phyloP scores from a whole-genome alignment of 2,329 filamentous ascomycete genomes.

The Sarocladiaceae sp. region DNA sequence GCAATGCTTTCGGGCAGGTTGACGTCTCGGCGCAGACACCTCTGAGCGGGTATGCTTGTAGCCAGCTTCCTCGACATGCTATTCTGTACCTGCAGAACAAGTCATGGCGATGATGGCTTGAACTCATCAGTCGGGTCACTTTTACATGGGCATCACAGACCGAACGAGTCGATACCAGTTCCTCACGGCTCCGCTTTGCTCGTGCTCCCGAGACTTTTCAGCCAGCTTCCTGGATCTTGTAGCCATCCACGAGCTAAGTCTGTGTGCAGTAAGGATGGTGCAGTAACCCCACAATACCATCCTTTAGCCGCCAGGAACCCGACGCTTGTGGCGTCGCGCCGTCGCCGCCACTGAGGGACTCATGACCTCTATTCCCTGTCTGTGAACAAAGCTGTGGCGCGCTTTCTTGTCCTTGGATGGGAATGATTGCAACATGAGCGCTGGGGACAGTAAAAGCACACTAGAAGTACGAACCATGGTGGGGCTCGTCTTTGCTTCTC shows the following conservation, averaged over 20 bases:
- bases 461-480: neutral
- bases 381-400: conserved; percentile 3
- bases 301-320: conserved; percentile 10
- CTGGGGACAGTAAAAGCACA: neutral
- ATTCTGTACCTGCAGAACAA: too few species aligned
- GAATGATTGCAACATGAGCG: neutral
- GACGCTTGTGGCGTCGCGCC: conserved; percentile 9
- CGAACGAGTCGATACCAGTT: neutral
- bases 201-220: conserved; percentile 2
- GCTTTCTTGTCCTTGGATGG: neutral
- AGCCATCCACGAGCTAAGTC: neutral
- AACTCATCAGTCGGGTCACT: too few species aligned
- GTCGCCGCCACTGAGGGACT: neutral
- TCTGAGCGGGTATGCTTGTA: too few species aligned
- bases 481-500: neutral
- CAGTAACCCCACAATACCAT: conserved; percentile 7
- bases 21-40: too few species aligned
- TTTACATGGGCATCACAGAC: too few species aligned
- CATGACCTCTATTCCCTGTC: neutral
- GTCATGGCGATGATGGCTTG: too few species aligned
- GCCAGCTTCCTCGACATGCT: too few species aligned
- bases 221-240: neutral
- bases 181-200: neutral
- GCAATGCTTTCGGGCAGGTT: neutral
- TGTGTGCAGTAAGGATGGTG: neutral